Base-by-base conservation (phyloP, 2,329 filamentous ascomycete genomes). In the Chaetothyriales sp. region DNA sequence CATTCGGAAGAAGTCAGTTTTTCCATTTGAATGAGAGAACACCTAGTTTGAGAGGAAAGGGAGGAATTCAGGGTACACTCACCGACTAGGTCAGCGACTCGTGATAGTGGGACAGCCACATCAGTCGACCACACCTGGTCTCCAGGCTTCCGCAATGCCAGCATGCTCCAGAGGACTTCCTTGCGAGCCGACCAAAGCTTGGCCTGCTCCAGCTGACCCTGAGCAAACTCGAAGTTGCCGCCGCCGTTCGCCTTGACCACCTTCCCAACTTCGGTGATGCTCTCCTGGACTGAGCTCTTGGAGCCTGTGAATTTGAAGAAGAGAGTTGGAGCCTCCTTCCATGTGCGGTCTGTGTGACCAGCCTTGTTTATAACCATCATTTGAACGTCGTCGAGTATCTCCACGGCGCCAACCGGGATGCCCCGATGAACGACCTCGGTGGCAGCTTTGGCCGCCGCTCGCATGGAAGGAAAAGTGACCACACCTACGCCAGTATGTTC, bases 371-470 rank as follows among this genome's bases (percentile, higher is more conserved):
- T 81, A 0, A 90, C 83, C 56, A 73, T 76, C 86, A 92, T 92
- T 66, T 89, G 84, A 2, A 90, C 83, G 52, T 92, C 86, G 62
- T 92, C 86, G 83, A 92, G 87, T 58, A 92, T 80, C 66, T 92
- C 86, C 78, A 89, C 83, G 2, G 83, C 83, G 0, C 81, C 83
- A 5, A 89, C 75, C 0, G 82, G 84, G 2, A 88, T 73, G 0
- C 82, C 84, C 0, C 79, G 75, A 59, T 84, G 79, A 73, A 90
- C 84, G n/a, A 90, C 78, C 47, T 77, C 78, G 1, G 83, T 81
- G 0, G 85, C 85, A 0, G 84, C 83, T 0, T 80, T 75, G 0
- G 85, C 84, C 1, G 86, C 86, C 63, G 85, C 80, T 25, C 83
- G 78, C 55, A 90, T 86, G 0, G 76, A 79, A 0, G 84, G 84